A percentile compares a stretch with the other conserved stretches of the same genome.
phyloP scores from a whole-genome alignment of 805 yeast species.

The Pichia phayaonensis region DNA sequence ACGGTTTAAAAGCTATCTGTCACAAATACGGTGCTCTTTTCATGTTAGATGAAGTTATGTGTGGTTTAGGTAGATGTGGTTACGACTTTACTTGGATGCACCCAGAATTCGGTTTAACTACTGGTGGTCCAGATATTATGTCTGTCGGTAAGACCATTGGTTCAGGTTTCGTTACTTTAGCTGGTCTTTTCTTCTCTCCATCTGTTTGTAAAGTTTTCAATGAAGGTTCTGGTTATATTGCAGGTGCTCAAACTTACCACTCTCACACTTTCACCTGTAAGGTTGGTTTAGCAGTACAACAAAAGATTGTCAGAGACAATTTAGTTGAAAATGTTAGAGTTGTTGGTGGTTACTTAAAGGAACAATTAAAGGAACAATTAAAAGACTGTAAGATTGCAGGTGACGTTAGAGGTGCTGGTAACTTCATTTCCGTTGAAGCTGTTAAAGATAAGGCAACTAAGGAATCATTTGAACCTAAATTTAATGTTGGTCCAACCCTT shows the following conservation, averaged over 20 bases:
- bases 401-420: constrained; percentile 57
- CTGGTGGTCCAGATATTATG: constrained; percentile 40
- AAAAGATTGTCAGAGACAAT: constrained; percentile 29
- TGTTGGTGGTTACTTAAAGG: constrained; percentile 37
- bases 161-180: constrained; percentile 42
- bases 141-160: constrained; percentile 45
- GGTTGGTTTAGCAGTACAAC: constrained; percentile 40
- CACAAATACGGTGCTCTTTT: constrained; percentile 44
- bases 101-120: constrained; percentile 25
- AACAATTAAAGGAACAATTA: constrained; percentile 29
- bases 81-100: constrained; percentile 34
- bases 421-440: constrained; percentile 51
- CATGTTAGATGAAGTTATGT: constrained; percentile 50
- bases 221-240: constrained; percentile 33
- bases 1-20: constrained; percentile 38
- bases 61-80: constrained; percentile 49
- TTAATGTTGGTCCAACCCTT: constrained; percentile 32
- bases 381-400: constrained; percentile 38
- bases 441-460: constrained; percentile 47
- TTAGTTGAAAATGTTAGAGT: constrained; percentile 35
- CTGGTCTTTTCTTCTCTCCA: constrained; percentile 37
- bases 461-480: constrained; percentile 35
- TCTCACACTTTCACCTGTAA: constrained; percentile 39
- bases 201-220: constrained; percentile 30
- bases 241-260: constrained; percentile 45